phyloP scores from a whole-genome alignment of 1,139 yeast species.

The Torulaspora globosa region DNA sequence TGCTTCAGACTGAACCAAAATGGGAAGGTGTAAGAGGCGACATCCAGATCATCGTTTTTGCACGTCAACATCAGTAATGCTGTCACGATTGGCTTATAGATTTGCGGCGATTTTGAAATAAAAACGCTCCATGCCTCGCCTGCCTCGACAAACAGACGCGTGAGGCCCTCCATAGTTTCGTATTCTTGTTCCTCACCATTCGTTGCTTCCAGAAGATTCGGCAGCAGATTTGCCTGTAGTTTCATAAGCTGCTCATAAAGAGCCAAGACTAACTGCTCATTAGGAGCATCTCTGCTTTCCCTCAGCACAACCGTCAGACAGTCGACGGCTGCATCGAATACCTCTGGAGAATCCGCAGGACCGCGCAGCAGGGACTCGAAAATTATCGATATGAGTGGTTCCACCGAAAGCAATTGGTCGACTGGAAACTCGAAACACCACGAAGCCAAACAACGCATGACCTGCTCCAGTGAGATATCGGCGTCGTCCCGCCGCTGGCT shows the following conservation, averaged over 20 bases:
- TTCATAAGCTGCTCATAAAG: constrained; percentile 65
- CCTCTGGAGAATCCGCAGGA: constrained; percentile 45
- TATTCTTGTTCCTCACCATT: constrained; percentile 24
- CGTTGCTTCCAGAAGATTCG: constrained; percentile 16
- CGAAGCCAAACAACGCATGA: constrained; percentile 74
- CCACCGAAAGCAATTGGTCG: constrained; percentile 57
- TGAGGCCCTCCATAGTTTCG: constrained; percentile 66
- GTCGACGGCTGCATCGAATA: constrained; percentile 85
- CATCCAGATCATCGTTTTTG: constrained; percentile 63
- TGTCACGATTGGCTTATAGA: constrained; percentile 72
- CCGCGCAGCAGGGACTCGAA: constrained; percentile 55
- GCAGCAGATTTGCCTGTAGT: constrained; percentile 39
- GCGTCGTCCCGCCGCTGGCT: constrained; percentile 32
- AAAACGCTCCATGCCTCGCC: constrained; percentile 95
- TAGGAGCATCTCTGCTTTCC: constrained; percentile 75
- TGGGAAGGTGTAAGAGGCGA: constrained; percentile 84
- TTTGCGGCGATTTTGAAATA: constrained; percentile 67
- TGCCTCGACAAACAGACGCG: constrained; percentile 82
- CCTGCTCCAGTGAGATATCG: constrained; percentile 32
- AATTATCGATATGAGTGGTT: constrained; percentile 60
- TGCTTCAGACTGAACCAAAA: constrained; percentile 87
- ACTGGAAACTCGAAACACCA: constrained; percentile 88
- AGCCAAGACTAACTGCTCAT: constrained; percentile 57
- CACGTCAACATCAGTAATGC: constrained; percentile 47
- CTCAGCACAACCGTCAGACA: constrained; percentile 73